Evolutionary conservation across 2,329 filamentous ascomycete genomes (phyloP).

Genomic region (Cercospora beticola): DNA sequence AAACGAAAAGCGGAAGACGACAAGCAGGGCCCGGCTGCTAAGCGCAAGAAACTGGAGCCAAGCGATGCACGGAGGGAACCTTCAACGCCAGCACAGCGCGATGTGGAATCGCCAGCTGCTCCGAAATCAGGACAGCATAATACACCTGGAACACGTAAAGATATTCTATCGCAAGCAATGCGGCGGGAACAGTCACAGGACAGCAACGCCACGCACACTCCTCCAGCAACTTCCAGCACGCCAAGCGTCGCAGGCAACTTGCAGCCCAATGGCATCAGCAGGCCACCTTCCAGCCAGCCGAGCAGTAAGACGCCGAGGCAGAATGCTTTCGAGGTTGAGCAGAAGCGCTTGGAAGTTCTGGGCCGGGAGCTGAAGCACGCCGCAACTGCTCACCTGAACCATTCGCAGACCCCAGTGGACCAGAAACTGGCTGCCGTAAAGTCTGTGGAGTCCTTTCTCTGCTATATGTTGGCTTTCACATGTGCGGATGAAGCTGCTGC

Average conservation of each 20-base stretch:
- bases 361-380: constrained; percentile 51
- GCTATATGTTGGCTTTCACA: constrained; percentile 38
- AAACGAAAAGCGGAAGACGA: constrained; percentile 17
- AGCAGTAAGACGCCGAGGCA: constrained; percentile 35
- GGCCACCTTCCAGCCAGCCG: constrained; percentile 27
- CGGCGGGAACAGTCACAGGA: constrained; percentile 30
- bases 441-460: constrained; percentile 49
- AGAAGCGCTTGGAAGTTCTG: constrained; percentile 43
- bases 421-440: constrained; percentile 40
- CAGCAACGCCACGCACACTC: constrained; percentile 28
- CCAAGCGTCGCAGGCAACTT: constrained; percentile 20
- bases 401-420: constrained; percentile 16
- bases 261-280: constrained; percentile 22
- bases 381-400: constrained; percentile 38
- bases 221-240: constrained; percentile 28
- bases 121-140: constrained; percentile 27
- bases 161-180: constrained; percentile 31
- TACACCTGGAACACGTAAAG: constrained; percentile 32
- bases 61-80: constrained; percentile 25
- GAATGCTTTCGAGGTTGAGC: constrained; percentile 41
- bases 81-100: constrained; percentile 30
- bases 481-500: constrained; percentile 32
- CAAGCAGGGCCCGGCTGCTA: constrained; percentile 23
- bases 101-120: constrained; percentile 25
- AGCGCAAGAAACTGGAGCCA: constrained; percentile 30